Evolutionary conservation across 1,284 basidiomycete species (phyloP).

Genomic region (Melanopsichium pennsylvanicum): DNA sequence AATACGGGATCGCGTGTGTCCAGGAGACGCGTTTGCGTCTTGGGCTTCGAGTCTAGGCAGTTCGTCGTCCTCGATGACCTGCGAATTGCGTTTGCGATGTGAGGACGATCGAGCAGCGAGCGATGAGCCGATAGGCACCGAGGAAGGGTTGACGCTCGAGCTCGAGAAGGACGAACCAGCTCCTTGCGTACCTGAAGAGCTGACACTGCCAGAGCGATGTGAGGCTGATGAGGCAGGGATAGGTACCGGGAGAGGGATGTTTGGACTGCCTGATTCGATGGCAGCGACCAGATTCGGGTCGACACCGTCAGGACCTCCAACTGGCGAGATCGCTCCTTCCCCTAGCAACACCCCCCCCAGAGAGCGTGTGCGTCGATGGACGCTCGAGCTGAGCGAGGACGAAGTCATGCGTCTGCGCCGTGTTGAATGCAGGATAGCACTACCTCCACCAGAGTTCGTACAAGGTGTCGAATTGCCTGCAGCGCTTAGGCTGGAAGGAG

Average conservation of each 20-base stretch:
- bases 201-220: conserved; percentile 36
- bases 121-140: conserved; percentile 27
- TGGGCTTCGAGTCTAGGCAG: conserved; percentile 6
- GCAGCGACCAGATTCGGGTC: conserved; percentile 63
- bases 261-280: conserved; percentile 50
- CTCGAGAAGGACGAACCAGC: conserved; percentile 29
- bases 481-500: conserved; percentile 24
- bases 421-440: conserved; percentile 27
- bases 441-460: conserved; percentile 25
- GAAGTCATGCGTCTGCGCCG: conserved; percentile 40
- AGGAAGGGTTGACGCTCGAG: conserved; percentile 23
- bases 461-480: conserved; percentile 24
- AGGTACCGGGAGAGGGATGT: conserved; percentile 41
- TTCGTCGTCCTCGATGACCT: conserved; percentile 32
- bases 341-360: conserved; percentile 52
- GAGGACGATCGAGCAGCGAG: conserved; percentile 6
- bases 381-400: conserved; percentile 36
- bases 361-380: conserved; percentile 61
- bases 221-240: conserved; percentile 27
- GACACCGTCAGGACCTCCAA: conserved; percentile 64
- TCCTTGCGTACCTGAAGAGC: conserved; percentile 42
- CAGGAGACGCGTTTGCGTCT: conserved; percentile 1
- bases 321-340: conserved; percentile 50
- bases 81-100: conserved; percentile 24
- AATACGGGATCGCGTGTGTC: conserved; percentile 43